Percentiles rank a stretch among this genome's conserved stretches.
These are phyloP conservation scores for Debaryomycetaceae sp. DNA, from an alignment of 1,139 yeast species.

Conservation along the genomic window DNA sequence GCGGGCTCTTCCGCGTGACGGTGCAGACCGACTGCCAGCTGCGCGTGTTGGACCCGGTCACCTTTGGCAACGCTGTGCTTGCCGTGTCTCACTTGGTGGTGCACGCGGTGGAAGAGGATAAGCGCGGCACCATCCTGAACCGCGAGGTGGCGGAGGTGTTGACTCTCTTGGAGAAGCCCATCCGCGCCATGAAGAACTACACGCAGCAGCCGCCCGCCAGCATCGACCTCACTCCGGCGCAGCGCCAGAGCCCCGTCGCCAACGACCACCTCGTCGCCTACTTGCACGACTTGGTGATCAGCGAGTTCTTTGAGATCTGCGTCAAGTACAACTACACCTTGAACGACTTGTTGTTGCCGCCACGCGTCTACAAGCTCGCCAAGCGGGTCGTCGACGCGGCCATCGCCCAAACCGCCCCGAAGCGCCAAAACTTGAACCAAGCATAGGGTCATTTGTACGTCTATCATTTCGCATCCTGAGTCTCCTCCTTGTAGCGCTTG, in stretches of 20 bases:
- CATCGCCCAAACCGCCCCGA: conserved; percentile 43
- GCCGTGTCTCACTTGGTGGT: conserved; percentile 53
- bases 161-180: conserved; percentile 56
- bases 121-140: conserved; percentile 47
- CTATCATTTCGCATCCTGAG: conserved; percentile 9
- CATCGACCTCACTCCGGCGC: conserved; percentile 36
- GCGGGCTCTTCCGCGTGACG: conserved; percentile 45
- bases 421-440: conserved; percentile 11
- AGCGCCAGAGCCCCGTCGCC: conserved; percentile 16
- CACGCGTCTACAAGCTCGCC: conserved; percentile 62
- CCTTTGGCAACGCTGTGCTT: conserved; percentile 62
- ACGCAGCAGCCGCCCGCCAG: conserved; percentile 39
- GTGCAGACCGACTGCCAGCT: conserved; percentile 54
- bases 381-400: conserved; percentile 69
- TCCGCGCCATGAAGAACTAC: conserved; percentile 38
- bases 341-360: conserved; percentile 58
- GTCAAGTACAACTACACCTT: conserved; percentile 57
- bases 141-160: conserved; percentile 54
- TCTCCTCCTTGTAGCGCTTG: conserved; percentile 11
- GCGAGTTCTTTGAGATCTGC: conserved; percentile 61
- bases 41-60: conserved; percentile 53
- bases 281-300: conserved; percentile 59
- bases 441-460: conserved; percentile 3
- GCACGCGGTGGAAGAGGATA: conserved; percentile 64
- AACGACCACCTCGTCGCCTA: conserved; percentile 41